Evolutionary conservation across 345 rosid genomes (phyloP), one percentile per base, ranked within the genome.

Genomic region (Aquilaria malaccensis): DNA sequence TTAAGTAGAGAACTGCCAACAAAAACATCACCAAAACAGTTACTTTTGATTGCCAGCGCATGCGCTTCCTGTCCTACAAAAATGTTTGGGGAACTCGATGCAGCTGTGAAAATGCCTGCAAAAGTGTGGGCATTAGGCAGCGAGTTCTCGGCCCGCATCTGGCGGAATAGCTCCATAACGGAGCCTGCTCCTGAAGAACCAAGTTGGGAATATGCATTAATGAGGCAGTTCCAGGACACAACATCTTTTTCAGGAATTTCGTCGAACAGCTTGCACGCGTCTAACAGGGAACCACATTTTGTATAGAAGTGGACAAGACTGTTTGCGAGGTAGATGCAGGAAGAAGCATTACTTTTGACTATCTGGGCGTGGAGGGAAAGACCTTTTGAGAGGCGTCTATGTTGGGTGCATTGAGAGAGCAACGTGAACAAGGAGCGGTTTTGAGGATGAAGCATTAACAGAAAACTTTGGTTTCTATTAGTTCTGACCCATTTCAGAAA

Each of bases 151-250:
- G 77, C 67, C 61, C 86, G 81, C 98, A 91, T 88, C 58, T 73
- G 74, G 33, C 59, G 80, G 61, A 91, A 83, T 6, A 91, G 74
- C 57, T 80, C 71, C 83, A 86, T 72, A 52, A 78, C 88, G 15
- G 47, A 10, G 53, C 45, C 33, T 31, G 87, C 67, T 33, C 83
- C 79, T 14, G 69, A 58, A 13, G 70, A n/a, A 2, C 91, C 88
- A 61, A 73, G 70, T 69, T 74, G 89, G 10, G 88, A 80, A 74
- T 77, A 81, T 10, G 82, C 95, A 74, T 83, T 88, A 65, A 91
- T 86, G 68, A 91, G 86, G 69, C 84, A 84, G 63, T 86, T 91
- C 94, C 95, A 88, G 4, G 96, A 88, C 45, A 88, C 82, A 2
- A 84, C 82, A 67, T 84, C 96, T 68, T 71, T 86, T 69, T 70